Conservation (phyloP, 106 monocot genomes). For the Apostasia shenzhenica region DNA sequence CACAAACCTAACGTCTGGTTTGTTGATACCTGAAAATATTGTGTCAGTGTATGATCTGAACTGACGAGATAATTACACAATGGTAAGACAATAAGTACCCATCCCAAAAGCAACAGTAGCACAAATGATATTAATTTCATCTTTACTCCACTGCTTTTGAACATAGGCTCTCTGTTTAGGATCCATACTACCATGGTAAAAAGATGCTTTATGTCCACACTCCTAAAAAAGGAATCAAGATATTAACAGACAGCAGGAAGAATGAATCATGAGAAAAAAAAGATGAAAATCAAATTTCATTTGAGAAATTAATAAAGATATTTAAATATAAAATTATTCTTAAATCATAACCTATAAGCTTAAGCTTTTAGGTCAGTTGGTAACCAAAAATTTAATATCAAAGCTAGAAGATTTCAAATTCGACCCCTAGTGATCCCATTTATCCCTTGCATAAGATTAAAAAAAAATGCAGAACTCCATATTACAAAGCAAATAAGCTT, state of each 20-base stretch:
- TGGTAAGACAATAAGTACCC: conserved; percentile 42
- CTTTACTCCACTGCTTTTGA: conserved; percentile 97
- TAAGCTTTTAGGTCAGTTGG: too few relatives aligned
- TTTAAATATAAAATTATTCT: too few relatives aligned
- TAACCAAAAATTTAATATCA: too few relatives aligned
- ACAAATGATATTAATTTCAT: conserved; percentile 93
- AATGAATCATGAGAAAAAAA: too few relatives aligned
- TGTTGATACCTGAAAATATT: conserved; percentile 81
- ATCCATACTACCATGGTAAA: conserved; percentile 99
- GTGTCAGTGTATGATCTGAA: conserved; percentile 8
- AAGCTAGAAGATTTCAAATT: too few relatives aligned
- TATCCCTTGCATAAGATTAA: too few relatives aligned
- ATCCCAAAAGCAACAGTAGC: conserved; percentile 98
- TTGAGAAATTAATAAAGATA: too few relatives aligned
- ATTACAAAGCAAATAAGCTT: too few relatives aligned
- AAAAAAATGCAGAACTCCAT: too few relatives aligned
- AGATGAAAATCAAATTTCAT: too few relatives aligned
- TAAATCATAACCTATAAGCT: too few relatives aligned
- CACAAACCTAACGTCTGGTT: conserved; percentile 99
- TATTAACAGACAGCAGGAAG: not conserved
- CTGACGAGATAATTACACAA: not conserved
- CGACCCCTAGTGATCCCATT: too few relatives aligned
- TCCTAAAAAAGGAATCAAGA: conserved; percentile 40
- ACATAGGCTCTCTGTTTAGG: conserved; percentile 61
- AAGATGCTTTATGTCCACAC: conserved; percentile 81